These are phyloP conservation scores for Bullera alba DNA, from an alignment of 768 basidiomycete genomes.

Conservation along the genomic window DNA sequence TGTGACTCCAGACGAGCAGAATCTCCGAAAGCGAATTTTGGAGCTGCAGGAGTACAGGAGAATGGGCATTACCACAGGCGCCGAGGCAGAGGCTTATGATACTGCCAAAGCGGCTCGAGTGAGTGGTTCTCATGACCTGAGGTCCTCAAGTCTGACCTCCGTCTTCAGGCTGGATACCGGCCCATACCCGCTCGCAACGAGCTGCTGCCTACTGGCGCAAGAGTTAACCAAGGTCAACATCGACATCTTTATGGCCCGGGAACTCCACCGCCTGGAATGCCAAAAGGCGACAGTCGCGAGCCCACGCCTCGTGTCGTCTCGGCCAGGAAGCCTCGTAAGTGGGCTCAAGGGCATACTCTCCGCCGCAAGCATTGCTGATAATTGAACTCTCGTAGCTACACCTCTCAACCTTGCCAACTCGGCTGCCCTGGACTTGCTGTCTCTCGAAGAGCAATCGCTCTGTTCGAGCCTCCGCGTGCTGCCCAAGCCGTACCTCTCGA, in stretches of 20 bases:
- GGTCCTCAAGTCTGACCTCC: not conserved
- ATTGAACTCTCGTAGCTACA: slow-evolving; percentile 13
- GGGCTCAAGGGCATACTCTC: not conserved
- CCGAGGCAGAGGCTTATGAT: slow-evolving; percentile 90
- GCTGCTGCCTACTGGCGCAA: slow-evolving; percentile 21
- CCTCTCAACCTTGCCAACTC: slow-evolving; percentile 88
- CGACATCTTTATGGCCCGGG: slow-evolving; percentile 30
- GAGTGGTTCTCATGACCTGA: slow-evolving; percentile 34
- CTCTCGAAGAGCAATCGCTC: slow-evolving; percentile 74
- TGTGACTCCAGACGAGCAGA: slow-evolving; percentile 63
- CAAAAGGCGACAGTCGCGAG: slow-evolving; percentile 19
- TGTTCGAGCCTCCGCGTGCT: slow-evolving; percentile 85
- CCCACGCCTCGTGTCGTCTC: slow-evolving; percentile 11
- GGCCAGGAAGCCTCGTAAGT: slow-evolving; percentile 23
- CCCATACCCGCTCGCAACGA: slow-evolving; percentile 17
- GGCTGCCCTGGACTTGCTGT: slow-evolving; percentile 80
- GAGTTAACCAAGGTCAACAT: slow-evolving; percentile 37
- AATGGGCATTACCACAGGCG: slow-evolving; percentile 70
- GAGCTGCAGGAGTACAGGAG: slow-evolving; percentile 86
- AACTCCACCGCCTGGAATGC: slow-evolving; percentile 28
- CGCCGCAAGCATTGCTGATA: not conserved
- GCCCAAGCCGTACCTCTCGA: slow-evolving; percentile 88
- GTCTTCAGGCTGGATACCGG: slow-evolving; percentile 32
- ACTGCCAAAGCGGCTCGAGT: slow-evolving; percentile 67
- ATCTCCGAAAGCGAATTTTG: slow-evolving; percentile 77